Percentiles rank a stretch among this genome's conserved stretches.
These are phyloP conservation scores for Trypanosomatidae sp. DNA, from an alignment of 208 protist genomes.

Conservation along the genomic window DNA sequence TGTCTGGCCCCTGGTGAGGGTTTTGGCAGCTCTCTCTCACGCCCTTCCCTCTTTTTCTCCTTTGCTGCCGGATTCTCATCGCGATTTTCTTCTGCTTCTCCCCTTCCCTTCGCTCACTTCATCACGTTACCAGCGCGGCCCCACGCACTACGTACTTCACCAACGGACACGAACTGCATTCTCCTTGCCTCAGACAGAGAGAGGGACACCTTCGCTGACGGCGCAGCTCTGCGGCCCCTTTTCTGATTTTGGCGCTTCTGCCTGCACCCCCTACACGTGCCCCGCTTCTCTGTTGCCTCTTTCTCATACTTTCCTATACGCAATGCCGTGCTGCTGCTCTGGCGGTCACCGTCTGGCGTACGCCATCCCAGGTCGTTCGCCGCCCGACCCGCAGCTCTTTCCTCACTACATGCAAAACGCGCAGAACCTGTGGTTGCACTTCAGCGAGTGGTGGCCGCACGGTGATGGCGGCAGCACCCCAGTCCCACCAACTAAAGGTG, in stretches of 20 bases:
- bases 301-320: background rate
- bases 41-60: background rate
- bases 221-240: background rate
- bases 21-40: background rate
- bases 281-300: background rate
- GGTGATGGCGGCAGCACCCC: slow-evolving; percentile 5
- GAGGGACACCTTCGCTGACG: background rate
- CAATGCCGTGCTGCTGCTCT: slow-evolving; percentile 3
- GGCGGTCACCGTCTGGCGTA: slow-evolving; percentile 40
- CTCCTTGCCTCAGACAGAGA: background rate
- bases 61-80: background rate
- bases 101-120: background rate
- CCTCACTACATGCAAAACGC: slow-evolving; percentile 76
- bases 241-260: background rate
- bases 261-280: background rate
- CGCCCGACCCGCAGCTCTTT: slow-evolving; percentile 66
- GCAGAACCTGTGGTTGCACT: slow-evolving; percentile 74
- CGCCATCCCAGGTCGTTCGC: slow-evolving; percentile 36
- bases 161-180: background rate
- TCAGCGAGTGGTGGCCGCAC: slow-evolving; percentile 66
- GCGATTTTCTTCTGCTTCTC: background rate
- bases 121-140: background rate
- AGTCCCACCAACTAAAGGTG: slow-evolving; percentile 18
- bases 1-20: background rate
- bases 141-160: background rate